Base-by-base conservation (phyloP, 768 basidiomycete species). In the Lactarius trivialis region DNA sequence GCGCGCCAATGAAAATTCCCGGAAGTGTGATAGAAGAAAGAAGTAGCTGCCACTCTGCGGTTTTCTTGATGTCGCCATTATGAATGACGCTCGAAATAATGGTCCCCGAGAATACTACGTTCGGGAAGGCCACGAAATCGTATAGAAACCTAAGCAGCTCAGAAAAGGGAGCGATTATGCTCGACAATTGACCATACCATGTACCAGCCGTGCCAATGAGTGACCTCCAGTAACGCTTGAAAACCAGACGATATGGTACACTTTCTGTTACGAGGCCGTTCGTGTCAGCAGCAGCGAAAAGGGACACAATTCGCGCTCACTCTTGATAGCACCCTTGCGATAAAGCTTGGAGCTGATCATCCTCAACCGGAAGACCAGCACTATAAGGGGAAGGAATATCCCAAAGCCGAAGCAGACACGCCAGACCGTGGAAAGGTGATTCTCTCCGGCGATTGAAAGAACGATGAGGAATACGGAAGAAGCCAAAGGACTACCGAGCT, bases 151-250 rank as follows among this genome's bases (percentile, higher is more conserved):
- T 85, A 52, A 54, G 51, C 32, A 21, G 21, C 21, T 52, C 69
- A 36, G 55, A 34, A 33, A 49, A 12, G 6, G 21, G 11, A 14
- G 30, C 17, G 1, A 33, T 15, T 11, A 28, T 41, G 26, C n/a
- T 17, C 14, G 43, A 53, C 7, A 39, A 24, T 41, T 17, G 33
- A 24, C 64, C 76, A 55, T 51, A 84, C 88, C 87, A 90, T 49
- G 87, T 84, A 17, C 86, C 86, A 61, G 81, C 83, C 4, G 86
- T 91, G 8, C 89, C 89, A 57, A 88, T 82, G 19, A 91, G 73
- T 6, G 82, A 51, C 63, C 73, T 81, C 88, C 88, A 89, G 71
- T 89, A 90, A 26, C 79, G 74, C 69, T 78, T 82, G 53, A 86
- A 1, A 12, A 83, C 80, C 26, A 89, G 76, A 60, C 65, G 61